Percentiles rank a stretch among this genome's conserved stretches.
These are phyloP conservation scores for Colletotrichum theobromicola DNA, from an alignment of 2,329 filamentous ascomycete genomes.

Conservation along the genomic window DNA sequence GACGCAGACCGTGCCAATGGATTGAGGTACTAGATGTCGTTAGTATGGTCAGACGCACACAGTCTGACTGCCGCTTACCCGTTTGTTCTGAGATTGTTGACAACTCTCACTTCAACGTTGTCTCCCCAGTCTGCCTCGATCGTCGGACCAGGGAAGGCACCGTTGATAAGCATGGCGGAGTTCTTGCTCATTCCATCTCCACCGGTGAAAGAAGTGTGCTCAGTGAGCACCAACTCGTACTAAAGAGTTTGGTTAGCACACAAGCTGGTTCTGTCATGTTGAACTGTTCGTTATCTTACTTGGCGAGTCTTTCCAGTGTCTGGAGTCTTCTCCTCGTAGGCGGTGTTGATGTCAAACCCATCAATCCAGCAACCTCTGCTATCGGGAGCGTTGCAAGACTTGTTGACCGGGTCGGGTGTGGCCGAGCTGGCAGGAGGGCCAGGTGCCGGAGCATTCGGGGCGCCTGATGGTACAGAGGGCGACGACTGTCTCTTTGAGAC, in stretches of 20 bases:
- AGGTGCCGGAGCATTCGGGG: not conserved
- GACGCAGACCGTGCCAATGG: conserved; percentile 56
- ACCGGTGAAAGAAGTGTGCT: conserved; percentile 17
- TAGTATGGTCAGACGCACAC: not conserved
- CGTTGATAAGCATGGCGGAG: conserved; percentile 27
- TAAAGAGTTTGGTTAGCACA: not conserved
- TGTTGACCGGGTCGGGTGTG: not conserved
- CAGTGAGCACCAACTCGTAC: conserved; percentile 22
- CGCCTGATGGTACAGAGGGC: not conserved
- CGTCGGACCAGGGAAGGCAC: conserved; percentile 41
- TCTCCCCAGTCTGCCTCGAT: conserved; percentile 61
- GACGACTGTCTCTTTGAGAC: not conserved
- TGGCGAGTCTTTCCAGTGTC: conserved; percentile 27
- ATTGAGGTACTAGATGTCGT: conserved; percentile 39
- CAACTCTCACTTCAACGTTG: conserved; percentile 61
- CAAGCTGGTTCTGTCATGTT: not conserved
- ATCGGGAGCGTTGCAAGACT: conserved; percentile 26
- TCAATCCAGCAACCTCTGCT: conserved; percentile 28
- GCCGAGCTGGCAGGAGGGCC: not conserved
- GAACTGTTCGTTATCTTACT: not conserved
- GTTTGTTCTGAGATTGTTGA: conserved; percentile 64
- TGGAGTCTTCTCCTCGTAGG: conserved; percentile 35
- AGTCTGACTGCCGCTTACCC: conserved; percentile 27
- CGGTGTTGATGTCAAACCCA: conserved; percentile 33
- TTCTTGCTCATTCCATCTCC: conserved; percentile 25